Percentiles rank a stretch among this genome's conserved stretches.
These are phyloP conservation scores for Crepidotus variabilis DNA, from an alignment of 768 basidiomycete genomes.

Conservation along the genomic window DNA sequence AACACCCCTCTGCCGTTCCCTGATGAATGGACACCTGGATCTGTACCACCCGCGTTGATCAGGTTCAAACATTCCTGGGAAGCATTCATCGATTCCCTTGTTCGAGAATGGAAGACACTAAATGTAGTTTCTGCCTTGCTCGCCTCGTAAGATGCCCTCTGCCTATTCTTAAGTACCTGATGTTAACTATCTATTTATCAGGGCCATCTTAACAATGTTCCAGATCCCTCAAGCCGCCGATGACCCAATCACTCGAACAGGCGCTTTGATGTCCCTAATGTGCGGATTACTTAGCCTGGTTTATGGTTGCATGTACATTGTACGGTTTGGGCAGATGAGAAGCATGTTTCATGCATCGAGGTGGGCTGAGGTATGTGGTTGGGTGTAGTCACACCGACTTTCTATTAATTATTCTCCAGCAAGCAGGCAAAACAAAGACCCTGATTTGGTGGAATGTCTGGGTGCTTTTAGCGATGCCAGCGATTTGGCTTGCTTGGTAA, in stretches of 20 bases:
- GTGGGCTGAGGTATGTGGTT: constrained; percentile 58
- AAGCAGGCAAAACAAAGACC: constrained; percentile 43
- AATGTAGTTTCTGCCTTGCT: constrained; percentile 70
- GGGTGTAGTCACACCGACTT: no score
- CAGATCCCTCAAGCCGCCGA: constrained; percentile 49
- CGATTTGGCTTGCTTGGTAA: constrained; percentile 68
- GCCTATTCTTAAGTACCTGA: neutral
- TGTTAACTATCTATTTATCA: constrained; percentile 18
- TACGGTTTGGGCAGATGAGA: constrained; percentile 69
- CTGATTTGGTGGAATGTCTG: constrained; percentile 34
- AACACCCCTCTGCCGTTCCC: constrained; percentile 40
- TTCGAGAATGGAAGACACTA: constrained; percentile 71
- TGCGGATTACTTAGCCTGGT: constrained; percentile 68
- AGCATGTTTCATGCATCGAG: constrained; percentile 67
- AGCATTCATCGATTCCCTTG: constrained; percentile 62
- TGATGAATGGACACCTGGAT: constrained; percentile 48
- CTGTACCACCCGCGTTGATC: constrained; percentile 59
- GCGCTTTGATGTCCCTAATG: constrained; percentile 60
- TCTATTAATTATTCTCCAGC: constrained; percentile 40
- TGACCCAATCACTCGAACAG: constrained; percentile 60
- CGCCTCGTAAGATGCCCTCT: constrained; percentile 31
- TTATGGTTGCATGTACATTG: constrained; percentile 72
- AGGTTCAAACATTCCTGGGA: constrained; percentile 73
- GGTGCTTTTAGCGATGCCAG: constrained; percentile 46
- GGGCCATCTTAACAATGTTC: constrained; percentile 69